Base-by-base conservation (phyloP, 768 basidiomycete species). In the Exidia glandulosa region DNA sequence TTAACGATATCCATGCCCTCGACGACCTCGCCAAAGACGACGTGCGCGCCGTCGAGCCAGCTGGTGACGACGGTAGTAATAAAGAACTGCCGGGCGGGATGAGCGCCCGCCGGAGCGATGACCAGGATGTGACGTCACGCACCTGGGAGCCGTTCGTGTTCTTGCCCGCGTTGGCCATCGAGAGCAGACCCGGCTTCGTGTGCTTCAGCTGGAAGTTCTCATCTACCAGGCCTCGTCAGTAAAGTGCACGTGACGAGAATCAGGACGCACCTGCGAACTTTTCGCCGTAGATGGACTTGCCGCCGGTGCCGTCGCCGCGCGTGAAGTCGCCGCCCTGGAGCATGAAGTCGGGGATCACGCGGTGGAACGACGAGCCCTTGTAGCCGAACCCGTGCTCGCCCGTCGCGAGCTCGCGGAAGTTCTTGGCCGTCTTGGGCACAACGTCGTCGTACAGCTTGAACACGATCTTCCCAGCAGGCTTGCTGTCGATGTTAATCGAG, bases 331-430 rank as follows among this genome's bases (percentile, higher is more conserved):
- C n/a, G n/a, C n/a, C n/a, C n/a, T n/a, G n/a, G n/a, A n/a, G n/a
- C n/a, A 95, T 95, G 75, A 95, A 95, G 67, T 88, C 77, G 74
- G 90, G 89, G 72, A 96, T 95, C 62, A 96, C 83, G 69, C 94
- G 87, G 76, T 99, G 95, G 84, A 99, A 99, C 65, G 86, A 86
- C 61, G 92, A 93, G 47, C 91, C 94, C 73, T 95, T 88, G 81
- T 93, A 99, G 9, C 94, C 94, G 69, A 80, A 95, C 14, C 86
- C 92, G 58, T 87, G 66, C 69, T 81, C 66, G 58, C 89, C 87
- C 13, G 88, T 92, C 59, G 14, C n/a, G n/a, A n/a, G n/a, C n/a
- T n/a, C n/a, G n/a, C n/a, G n/a, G n/a, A n/a, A n/a, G n/a, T n/a
- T n/a, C n/a, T n/a, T n/a, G n/a, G n/a, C n/a, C n/a, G n/a, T n/a